Percentiles rank a stretch among this genome's conserved stretches.
These are phyloP conservation scores for Yamadazyma trypodendri DNA, from an alignment of 1,139 yeast genomes.

Conservation along the genomic window DNA sequence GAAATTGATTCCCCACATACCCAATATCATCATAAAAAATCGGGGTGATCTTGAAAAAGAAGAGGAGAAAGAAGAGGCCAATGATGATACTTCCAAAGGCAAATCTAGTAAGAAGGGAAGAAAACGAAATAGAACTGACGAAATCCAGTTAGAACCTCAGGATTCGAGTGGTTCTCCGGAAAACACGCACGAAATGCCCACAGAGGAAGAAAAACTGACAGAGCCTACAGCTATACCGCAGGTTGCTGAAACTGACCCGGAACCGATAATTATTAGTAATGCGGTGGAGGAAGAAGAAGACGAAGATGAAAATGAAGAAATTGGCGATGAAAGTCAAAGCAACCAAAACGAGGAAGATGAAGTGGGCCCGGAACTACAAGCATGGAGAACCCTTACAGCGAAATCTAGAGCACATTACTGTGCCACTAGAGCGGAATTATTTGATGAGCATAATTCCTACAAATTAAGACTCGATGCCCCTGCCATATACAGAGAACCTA, in stretches of 20 bases:
- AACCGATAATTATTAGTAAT: conserved; percentile 10
- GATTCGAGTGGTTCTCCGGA: conserved; percentile 17
- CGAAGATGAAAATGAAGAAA: conserved; percentile 25
- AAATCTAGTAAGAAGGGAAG: conserved; percentile 44
- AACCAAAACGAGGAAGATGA: conserved; percentile 54
- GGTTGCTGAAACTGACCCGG: conserved; percentile 14
- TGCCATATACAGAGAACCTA: conserved; percentile 63
- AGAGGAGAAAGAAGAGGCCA: conserved; percentile 36
- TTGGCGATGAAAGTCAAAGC: conserved; percentile 23
- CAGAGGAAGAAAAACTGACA: conserved; percentile 2
- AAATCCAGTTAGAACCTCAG: conserved; percentile 28
- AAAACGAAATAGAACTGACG: conserved; percentile 40
- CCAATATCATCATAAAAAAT: conserved; percentile 79
- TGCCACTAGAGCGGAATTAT: conserved; percentile 63
- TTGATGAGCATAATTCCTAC: conserved; percentile 44
- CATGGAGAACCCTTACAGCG: conserved; percentile 82
- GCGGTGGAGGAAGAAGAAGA: conserved; percentile 22
- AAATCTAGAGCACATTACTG: conserved; percentile 77
- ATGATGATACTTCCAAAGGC: conserved; percentile 36
- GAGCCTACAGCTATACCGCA: conserved; percentile 3
- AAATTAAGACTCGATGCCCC: conserved; percentile 63
- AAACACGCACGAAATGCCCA: conserved; percentile 11
- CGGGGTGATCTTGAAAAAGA: conserved; percentile 87
- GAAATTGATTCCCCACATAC: conserved; percentile 76
- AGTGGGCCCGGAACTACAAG: conserved; percentile 61